Base-by-base conservation (phyloP, 1,284 basidiomycete species). In the Volvariella surrecta region DNA sequence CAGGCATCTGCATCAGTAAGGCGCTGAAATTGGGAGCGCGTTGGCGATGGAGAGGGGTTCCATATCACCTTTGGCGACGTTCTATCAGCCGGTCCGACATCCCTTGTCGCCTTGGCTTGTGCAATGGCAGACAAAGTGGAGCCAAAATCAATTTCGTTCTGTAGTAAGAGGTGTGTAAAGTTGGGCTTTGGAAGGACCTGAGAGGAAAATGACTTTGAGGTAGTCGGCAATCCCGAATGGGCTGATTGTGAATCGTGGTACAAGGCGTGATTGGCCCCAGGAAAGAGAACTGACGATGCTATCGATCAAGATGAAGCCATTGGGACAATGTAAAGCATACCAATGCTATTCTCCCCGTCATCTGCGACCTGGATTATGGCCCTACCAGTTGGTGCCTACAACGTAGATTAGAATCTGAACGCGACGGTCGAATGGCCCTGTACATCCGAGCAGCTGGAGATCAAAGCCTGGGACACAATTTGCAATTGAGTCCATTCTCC, bases 321-420 rank as follows among this genome's bases (percentile, higher is more conserved):
- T 19, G 4, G 19, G 32, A 24, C 3, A 1, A 19, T 17, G 34
- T 28, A 6, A 21, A 48, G 53, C 67, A 28, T 48, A 76, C 76
- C 70, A 48, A 79, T 79, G 48, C 72, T 70, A 50, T 79, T 79
- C 54, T 79, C 74, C 17, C 76, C 76, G 28, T 63, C 59, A 3
- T 70, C 61, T 3, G 72, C 62, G 2, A 79, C 66, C 52, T 79
- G 76, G 32, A 79, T 76, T 16, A 79, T 62, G 1, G 76, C 76
- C 4, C 76, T 63, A 7, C 76, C 76, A 2, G 73, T 78, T 0
- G 66, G 61, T 48, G 68, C 64, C 73, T 76, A 45, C 24, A 11
- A 11, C 11, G 6, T 28, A 11, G 24, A 11, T 28, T 6, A 28
- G 24, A 28, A 28, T n/a, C n/a, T n/a, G n/a, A n/a, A n/a, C n/a